Conservation (phyloP, 306 rosid species). For the Begonia loranthoides region DNA sequence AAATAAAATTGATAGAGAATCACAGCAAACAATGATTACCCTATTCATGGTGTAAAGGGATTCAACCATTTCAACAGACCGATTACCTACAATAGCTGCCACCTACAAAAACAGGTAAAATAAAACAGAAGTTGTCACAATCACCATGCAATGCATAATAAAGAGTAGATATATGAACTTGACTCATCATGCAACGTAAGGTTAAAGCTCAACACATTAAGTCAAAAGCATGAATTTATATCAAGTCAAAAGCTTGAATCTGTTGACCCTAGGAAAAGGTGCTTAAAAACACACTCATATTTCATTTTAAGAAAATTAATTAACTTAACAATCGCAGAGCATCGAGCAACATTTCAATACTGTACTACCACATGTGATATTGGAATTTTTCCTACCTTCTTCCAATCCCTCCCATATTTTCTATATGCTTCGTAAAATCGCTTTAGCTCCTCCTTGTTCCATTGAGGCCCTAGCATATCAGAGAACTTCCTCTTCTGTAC, state of each 20-base stretch:
- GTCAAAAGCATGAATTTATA: background rate
- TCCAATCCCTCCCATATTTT: constrained; percentile 87
- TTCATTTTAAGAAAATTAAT: background rate
- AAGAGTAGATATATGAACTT: background rate
- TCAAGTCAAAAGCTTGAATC: too few species aligned
- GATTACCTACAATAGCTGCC: constrained; percentile 49
- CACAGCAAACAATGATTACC: constrained; percentile 23
- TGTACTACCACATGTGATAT: too few species aligned
- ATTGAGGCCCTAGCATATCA: constrained; percentile 81
- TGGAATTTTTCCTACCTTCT: constrained; percentile 52
- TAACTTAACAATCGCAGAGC: too few species aligned
- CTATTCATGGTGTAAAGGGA: constrained; percentile 85
- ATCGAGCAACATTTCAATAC: too few species aligned
- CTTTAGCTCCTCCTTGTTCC: constrained; percentile 76
- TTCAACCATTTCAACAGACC: constrained; percentile 82
- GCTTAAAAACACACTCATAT: background rate
- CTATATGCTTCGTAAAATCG: constrained; percentile 80
- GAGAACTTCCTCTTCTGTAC: constrained; percentile 86
- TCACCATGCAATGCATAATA: constrained; percentile 1
- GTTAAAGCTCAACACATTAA: background rate
- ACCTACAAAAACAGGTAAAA: constrained; percentile 32
- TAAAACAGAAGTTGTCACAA: background rate
- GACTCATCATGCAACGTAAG: background rate
- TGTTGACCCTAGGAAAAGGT: too few species aligned
- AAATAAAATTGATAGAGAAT: background rate